Evolutionary conservation across 768 basidiomycete genomes (phyloP), one percentile per base, ranked within the genome.

Genomic region (Mycena indigotica): DNA sequence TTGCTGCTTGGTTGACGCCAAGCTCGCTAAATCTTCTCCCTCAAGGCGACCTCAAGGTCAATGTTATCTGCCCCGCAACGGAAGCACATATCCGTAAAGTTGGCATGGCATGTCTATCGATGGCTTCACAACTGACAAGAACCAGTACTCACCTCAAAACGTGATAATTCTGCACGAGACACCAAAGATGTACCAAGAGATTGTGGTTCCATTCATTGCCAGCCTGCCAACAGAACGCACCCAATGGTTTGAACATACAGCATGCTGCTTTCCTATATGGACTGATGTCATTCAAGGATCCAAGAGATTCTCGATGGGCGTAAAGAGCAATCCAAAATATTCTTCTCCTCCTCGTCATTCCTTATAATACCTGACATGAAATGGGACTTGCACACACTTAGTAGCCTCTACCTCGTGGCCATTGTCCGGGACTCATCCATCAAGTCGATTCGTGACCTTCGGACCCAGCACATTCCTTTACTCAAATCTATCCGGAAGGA

Each of bases 341-440:
- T 97, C 19, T 87, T 80, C 66, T 81, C 86, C 2, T 80, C 78
- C 13, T 70, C 82, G 0, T 77, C 81, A 4, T 97, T 90, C 66
- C 63, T 96, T 35, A 86, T 99, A 54, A 73, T 97, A 0, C 96
- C 96, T 0, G 96, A 99, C 73, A 89, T 97, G 85, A 98, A 98
- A 75, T 98, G 96, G 96, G 94, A 98, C 69, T 80, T 86, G 26
- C 81, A 76, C 23, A 90, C 85, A 0, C 62, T 90, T n/a, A 73
- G 83, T 0, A 83, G 91, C 1, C 78, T 99, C 52, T 98, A 99
- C 70, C 86, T 98, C 56, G 77, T 94, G 35, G 93, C 89, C 0
- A 81, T 99, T 56, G 83, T 80, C 0, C 81, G 83, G 29, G 83
- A 87, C 54, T 69, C 80, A 1, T 66, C 75, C 3, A 83, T 98